Base-by-base conservation (phyloP, 2,329 filamentous ascomycete species). In the Chaetomium olivaceum region DNA sequence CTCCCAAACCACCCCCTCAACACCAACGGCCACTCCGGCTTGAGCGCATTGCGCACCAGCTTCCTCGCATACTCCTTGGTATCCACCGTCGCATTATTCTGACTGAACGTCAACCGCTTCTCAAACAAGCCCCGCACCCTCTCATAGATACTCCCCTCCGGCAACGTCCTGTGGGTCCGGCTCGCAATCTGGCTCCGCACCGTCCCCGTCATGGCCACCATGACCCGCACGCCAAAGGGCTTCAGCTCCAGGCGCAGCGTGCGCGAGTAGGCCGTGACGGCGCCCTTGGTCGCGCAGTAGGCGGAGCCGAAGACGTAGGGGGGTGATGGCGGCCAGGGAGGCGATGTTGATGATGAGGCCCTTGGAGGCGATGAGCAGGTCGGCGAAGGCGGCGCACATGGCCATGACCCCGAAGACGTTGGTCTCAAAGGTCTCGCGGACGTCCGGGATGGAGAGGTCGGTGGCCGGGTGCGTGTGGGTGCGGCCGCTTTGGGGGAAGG, bases 341-440 rank as follows among this genome's bases (percentile, higher is more conserved):
- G 83, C 83, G 64, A 86, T 81, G 74, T 86, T 86, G 76, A 86
- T 74, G 72, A 87, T 80, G 11, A 86, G 77, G 0, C 85, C 84
- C 27, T 77, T 77, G 0, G 83, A 77, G 19, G 79, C 74, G 58
- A 86, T 82, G 27, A 87, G 79, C 52, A 82, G 78, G 62, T 78
- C 77, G 12, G 79, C 74, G 70, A 86, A 86, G 33, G 79, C 77
- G 70, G 83, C 78, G 61, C 80, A 80, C 78, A 84, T 84, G 72
- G 82, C 79, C 82, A 87, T 86, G 69, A 83, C 80, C 51, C 82
- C 82, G 67, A 87, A 85, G 50, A 87, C 82, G 69, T 87, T 87
- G 68, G 82, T 81, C 73, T 86, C 84, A 61, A 84, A 86, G 1
- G 82, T 84, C 66, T 77, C 73, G 65, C 83, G 83, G 4, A 84